phyloP scores from a whole-genome alignment of 306 rosid genomes.

The Acacia crassicarpa region DNA sequence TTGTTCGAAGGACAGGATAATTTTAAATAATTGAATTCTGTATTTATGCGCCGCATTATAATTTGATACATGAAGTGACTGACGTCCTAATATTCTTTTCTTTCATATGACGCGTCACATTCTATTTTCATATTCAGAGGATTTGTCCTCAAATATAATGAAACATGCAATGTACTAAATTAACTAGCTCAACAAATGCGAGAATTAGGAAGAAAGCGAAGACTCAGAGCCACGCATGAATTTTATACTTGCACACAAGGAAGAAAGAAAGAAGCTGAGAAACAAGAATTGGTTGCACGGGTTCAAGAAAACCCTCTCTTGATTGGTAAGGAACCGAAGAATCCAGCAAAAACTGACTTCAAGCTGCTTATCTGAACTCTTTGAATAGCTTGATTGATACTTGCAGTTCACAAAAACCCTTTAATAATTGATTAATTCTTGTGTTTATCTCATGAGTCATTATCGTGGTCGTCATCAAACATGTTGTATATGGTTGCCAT shows the following conservation, averaged over 20 bases:
- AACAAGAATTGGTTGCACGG: background rate
- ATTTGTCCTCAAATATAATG: background rate
- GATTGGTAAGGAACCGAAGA: background rate
- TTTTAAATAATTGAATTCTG: background rate
- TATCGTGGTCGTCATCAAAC: background rate
- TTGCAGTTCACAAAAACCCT: conserved; percentile 23
- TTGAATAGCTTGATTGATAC: conserved; percentile 9
- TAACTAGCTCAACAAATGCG: background rate
- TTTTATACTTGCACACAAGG: conserved; percentile 26
- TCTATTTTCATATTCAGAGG: background rate
- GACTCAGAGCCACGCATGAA: background rate
- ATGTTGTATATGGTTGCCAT: conserved; percentile 21
- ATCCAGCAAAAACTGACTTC: background rate
- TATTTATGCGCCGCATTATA: background rate
- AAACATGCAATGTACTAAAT: background rate
- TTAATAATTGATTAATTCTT: background rate
- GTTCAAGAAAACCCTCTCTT: background rate
- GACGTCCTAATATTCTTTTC: background rate
- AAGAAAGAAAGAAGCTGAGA: background rate
- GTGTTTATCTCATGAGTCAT: background rate
- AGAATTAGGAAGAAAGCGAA: background rate
- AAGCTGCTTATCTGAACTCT: conserved; percentile 34
- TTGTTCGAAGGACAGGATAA: background rate
- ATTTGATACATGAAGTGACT: background rate
- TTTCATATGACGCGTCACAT: background rate